phyloP scores from a whole-genome alignment of 805 yeast genomes.

The Lachancea sp. region DNA sequence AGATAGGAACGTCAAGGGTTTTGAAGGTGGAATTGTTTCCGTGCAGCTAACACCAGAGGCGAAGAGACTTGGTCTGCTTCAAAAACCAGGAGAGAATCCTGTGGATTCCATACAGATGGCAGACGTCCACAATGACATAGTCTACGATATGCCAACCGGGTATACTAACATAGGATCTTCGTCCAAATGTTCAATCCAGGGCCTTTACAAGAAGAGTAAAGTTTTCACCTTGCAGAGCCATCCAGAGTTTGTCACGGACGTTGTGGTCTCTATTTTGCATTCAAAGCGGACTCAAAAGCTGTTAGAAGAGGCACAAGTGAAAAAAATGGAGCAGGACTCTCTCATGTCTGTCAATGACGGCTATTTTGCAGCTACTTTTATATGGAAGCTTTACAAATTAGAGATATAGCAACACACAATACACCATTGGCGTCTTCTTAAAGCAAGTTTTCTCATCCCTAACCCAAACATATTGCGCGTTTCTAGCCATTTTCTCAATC shows the following conservation, averaged over 20 bases:
- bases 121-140: conserved; percentile 57
- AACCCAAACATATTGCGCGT: no score
- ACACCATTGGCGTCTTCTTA: not conserved
- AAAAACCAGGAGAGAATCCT: not conserved
- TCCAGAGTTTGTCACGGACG: conserved; percentile 61
- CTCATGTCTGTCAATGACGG: conserved; percentile 3
- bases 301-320: not conserved
- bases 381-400: conserved; percentile 7
- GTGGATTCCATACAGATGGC: conserved; percentile 31
- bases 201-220: conserved; percentile 47
- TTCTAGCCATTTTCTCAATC: no score
- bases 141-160: conserved; percentile 38
- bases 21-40: conserved; percentile 64
- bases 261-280: conserved; percentile 10
- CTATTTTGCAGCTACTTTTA: conserved; percentile 2
- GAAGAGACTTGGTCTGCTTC: conserved; percentile 19
- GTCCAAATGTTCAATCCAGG: conserved; percentile 56
- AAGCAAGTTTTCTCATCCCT: not conserved
- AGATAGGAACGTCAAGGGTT: conserved; percentile 52
- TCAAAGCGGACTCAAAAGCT: not conserved
- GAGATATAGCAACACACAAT: conserved; percentile 1
- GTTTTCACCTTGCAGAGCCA: conserved; percentile 81
- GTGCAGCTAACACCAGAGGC: conserved; percentile 41
- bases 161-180: conserved; percentile 47
- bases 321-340: not conserved